Evolutionary conservation across 2,329 filamentous ascomycete species (phyloP).

Genomic region (Sclerotinia trifoliorum): DNA sequence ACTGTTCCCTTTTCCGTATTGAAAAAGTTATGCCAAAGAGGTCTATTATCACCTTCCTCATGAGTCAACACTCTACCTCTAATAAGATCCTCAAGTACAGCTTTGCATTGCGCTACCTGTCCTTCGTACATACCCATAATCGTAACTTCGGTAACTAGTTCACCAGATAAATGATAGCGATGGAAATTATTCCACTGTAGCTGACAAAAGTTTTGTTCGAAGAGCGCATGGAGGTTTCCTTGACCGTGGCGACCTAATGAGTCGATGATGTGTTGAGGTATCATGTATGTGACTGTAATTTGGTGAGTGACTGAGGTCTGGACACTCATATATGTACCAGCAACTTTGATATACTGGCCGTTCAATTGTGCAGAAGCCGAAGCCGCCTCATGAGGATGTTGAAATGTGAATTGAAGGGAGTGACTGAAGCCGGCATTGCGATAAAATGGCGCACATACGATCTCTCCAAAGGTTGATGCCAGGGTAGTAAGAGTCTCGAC

Average conservation of each 20-base stretch:
- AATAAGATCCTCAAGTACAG: not conserved
- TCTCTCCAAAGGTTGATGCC: not conserved
- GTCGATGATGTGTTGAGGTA: not conserved
- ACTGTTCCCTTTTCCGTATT: not conserved
- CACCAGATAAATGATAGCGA: not conserved
- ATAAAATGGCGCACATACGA: not conserved
- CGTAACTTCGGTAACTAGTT: not conserved
- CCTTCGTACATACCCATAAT: not conserved
- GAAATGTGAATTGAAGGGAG: not conserved
- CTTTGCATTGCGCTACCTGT: not conserved
- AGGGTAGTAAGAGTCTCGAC: not conserved
- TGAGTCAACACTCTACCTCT: not conserved
- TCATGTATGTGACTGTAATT: not conserved
- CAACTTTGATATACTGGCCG: not conserved
- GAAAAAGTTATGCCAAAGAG: not conserved
- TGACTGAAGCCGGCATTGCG: not conserved
- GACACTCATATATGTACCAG: not conserved
- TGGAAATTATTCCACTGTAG: not conserved
- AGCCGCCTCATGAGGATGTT: not conserved
- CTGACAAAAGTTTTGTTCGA: not conserved
- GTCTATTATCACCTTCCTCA: conserved; percentile 1
- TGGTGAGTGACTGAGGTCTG: not conserved
- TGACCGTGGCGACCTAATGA: not conserved
- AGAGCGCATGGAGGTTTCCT: not conserved
- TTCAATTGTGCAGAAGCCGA: not conserved